A percentile compares a stretch with the other conserved stretches of the same genome.
Conservation (phyloP, 805 yeast species). For the Dipodascopsis uninucleata region DNA sequence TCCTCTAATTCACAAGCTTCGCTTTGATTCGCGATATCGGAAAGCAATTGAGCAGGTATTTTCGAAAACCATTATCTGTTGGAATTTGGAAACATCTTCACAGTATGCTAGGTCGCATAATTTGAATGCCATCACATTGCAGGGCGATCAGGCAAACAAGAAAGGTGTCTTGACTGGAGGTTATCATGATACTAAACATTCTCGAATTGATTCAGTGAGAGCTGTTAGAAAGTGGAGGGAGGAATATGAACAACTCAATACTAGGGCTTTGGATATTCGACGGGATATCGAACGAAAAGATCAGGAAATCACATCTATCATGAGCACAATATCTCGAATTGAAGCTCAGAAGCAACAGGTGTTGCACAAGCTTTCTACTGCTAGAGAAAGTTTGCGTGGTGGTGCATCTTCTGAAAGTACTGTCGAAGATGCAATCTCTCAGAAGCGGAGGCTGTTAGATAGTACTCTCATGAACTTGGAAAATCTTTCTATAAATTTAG, state of each 20-base stretch:
- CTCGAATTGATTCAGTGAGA: conserved; percentile 68
- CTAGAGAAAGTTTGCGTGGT: conserved; percentile 38
- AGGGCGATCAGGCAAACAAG: conserved; percentile 85
- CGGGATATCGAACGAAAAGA: conserved; percentile 46
- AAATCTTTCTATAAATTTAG: conserved; percentile 43
- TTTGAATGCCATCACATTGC: conserved; percentile 77
- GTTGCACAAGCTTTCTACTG: conserved; percentile 43
- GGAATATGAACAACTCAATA: conserved; percentile 44
- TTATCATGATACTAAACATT: conserved; percentile 61
- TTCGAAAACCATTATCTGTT: conserved; percentile 74
- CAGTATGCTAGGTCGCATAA: conserved; percentile 59
- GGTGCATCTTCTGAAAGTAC: conserved; percentile 7
- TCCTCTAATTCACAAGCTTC: conserved; percentile 73
- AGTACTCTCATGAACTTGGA: conserved; percentile 40
- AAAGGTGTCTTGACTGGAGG: conserved; percentile 90
- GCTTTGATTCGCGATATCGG: conserved; percentile 52
- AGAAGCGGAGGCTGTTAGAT: conserved; percentile 38
- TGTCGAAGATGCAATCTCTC: conserved; percentile 14
- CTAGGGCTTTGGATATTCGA: conserved; percentile 41
- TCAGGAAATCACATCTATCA: conserved; percentile 48
- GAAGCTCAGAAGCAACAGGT: conserved; percentile 44
- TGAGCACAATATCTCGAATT: conserved; percentile 43
- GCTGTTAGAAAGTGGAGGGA: conserved; percentile 50
- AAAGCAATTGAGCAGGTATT: conserved; percentile 76
- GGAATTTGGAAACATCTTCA: conserved; percentile 62